A percentile compares a stretch with the other conserved stretches of the same genome.
Conservation (phyloP, 495 filamentous ascomycete species). For the Astrocystis sublimbata region DNA sequence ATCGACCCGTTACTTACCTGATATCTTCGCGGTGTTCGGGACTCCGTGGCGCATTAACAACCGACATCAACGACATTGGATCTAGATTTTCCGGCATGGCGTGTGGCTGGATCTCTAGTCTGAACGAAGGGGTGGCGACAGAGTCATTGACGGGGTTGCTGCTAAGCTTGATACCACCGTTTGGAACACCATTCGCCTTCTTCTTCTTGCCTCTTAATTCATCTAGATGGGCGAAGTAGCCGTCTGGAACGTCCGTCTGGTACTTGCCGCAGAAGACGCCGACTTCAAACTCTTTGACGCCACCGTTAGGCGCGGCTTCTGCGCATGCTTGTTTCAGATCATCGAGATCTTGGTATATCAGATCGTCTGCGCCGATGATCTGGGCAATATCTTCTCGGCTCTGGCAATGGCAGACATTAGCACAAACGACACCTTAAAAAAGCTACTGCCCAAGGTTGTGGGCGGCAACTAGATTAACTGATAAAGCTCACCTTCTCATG, state of each 20-base stretch:
- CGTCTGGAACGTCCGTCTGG: conserved; percentile 76
- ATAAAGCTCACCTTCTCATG: conserved; percentile 60
- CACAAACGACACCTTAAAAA: background rate
- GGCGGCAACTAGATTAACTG: background rate
- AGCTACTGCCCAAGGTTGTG: background rate
- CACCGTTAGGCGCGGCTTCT: conserved; percentile 60
- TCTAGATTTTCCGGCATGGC: conserved; percentile 2
- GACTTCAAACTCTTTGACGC: conserved; percentile 75
- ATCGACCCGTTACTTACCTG: conserved; percentile 24
- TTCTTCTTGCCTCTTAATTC: conserved; percentile 68
- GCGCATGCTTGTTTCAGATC: conserved; percentile 81
- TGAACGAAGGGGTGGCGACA: background rate
- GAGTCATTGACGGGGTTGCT: conserved; percentile 26
- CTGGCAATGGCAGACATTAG: background rate
- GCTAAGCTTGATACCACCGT: conserved; percentile 14
- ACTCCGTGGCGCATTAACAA: conserved; percentile 4
- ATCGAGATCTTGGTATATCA: conserved; percentile 86
- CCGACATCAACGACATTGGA: background rate
- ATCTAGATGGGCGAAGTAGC: conserved; percentile 87
- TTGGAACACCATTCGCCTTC: background rate
- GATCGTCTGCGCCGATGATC: conserved; percentile 85
- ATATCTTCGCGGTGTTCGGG: conserved; percentile 34
- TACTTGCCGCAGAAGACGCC: conserved; percentile 95
- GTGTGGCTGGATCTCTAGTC: background rate
- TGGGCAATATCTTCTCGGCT: conserved; percentile 63